Percentiles rank a stretch among this genome's conserved stretches.
Conservation (phyloP, 2,329 filamentous ascomycete species). For the Lachnellula cervina region DNA sequence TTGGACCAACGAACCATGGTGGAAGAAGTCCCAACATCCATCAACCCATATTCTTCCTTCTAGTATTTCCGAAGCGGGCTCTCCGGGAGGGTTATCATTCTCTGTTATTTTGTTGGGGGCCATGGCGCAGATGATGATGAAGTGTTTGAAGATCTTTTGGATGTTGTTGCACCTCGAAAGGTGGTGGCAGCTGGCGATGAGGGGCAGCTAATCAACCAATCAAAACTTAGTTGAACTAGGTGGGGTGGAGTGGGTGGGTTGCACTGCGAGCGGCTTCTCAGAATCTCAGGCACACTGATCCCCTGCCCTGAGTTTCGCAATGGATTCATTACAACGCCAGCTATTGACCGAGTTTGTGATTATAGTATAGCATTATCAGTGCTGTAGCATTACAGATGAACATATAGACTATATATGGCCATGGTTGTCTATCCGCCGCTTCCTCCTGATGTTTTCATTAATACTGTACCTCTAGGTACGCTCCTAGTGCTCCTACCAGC, state of each 20-base stretch:
- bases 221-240: neutral
- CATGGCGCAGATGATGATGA: neutral
- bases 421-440: neutral
- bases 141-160: neutral
- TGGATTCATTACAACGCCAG: neutral
- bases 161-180: neutral
- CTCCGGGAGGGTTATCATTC: slow-evolving; percentile 23
- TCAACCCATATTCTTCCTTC: slow-evolving; percentile 92
- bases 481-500: neutral
- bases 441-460: neutral
- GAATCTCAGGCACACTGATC: neutral
- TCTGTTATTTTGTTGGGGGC: slow-evolving; percentile 9
- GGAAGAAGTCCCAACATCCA: slow-evolving; percentile 98
- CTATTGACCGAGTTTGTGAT: neutral
- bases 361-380: neutral
- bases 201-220: neutral
- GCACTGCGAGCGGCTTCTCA: neutral
- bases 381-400: neutral
- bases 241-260: neutral
- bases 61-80: slow-evolving; percentile 29
- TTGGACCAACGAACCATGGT: slow-evolving; percentile 63
- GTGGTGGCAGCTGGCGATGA: neutral
- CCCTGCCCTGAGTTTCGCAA: neutral
- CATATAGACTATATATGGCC: neutral
- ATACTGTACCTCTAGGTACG: neutral